Conservation (phyloP, 2,329 filamentous ascomycete species). For the Alternaria sp. region DNA sequence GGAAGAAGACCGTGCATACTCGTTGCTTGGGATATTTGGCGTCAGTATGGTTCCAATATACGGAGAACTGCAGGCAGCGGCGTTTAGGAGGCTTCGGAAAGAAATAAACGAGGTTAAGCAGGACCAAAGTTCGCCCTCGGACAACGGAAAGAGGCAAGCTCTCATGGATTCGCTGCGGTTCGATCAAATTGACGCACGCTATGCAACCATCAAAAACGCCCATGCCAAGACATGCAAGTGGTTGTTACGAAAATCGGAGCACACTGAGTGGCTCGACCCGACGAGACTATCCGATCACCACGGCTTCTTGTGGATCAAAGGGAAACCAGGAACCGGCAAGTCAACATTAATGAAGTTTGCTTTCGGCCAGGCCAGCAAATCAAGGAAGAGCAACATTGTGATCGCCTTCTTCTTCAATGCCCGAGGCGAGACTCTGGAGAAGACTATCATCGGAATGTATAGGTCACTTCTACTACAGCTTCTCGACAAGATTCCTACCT, state of each 20-base stretch:
- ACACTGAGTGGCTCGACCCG: conserved; percentile 51
- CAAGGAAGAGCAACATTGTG: conserved; percentile 12
- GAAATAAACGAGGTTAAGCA: not conserved
- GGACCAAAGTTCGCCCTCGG: not conserved
- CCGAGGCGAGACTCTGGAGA: conserved; percentile 31
- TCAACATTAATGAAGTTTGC: conserved; percentile 55
- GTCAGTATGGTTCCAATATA: not conserved
- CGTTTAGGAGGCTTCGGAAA: not conserved
- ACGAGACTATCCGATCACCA: conserved; percentile 39
- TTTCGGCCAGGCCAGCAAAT: conserved; percentile 14
- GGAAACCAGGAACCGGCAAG: conserved; percentile 51
- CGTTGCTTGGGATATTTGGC: not conserved
- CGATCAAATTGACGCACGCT: conserved; percentile 52
- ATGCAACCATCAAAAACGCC: conserved; percentile 50
- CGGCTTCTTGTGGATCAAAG: conserved; percentile 60
- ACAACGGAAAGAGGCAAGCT: conserved; percentile 11
- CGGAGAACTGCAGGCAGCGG: rapidly evolving
- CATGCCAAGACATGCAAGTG: conserved; percentile 54
- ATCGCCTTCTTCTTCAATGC: conserved; percentile 43
- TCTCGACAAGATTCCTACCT: conserved; percentile 22
- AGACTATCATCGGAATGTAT: conserved; percentile 34
- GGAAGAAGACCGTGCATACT: not conserved
- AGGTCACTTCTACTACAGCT: conserved; percentile 39
- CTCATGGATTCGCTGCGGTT: conserved; percentile 51
- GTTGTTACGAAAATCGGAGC: conserved; percentile 50